Evolutionary conservation across 768 basidiomycete genomes (phyloP).

Genomic region (Boletus tylopilopsis): DNA sequence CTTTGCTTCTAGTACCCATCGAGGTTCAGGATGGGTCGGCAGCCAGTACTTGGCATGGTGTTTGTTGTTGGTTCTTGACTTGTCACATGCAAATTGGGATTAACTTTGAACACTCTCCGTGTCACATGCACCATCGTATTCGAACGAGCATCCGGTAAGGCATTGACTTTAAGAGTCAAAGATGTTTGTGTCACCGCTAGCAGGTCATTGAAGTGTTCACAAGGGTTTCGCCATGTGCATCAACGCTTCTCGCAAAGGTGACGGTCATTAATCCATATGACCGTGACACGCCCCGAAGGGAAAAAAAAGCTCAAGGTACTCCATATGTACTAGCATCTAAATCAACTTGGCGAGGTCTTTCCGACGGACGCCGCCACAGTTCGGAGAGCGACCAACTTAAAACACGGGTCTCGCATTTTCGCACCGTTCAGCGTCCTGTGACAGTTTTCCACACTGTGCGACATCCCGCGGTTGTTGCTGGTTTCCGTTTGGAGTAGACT

Average conservation of each 20-base stretch:
- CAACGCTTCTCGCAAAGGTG: constrained; percentile 10
- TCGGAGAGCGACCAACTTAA: not conserved
- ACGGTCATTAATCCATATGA: constrained; percentile 14
- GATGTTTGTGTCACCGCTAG: too few species aligned
- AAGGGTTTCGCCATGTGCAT: too few species aligned
- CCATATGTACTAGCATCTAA: not conserved
- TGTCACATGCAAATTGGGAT: too few species aligned
- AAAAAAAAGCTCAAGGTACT: not conserved
- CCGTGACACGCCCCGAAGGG: not conserved
- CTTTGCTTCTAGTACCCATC: too few species aligned
- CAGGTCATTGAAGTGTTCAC: too few species aligned
- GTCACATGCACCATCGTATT: too few species aligned
- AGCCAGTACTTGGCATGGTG: too few species aligned
- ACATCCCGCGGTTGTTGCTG: not conserved
- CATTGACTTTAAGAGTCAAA: too few species aligned
- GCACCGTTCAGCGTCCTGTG: constrained; percentile 1
- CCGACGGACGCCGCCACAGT: constrained; percentile 1
- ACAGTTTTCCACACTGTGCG: not conserved
- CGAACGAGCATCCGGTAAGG: too few species aligned
- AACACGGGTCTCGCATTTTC: constrained; percentile 1
- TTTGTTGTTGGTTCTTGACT: too few species aligned
- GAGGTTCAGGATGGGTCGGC: too few species aligned
- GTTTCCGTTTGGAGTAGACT: not conserved
- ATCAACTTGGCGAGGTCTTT: not conserved
- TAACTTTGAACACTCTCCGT: too few species aligned